A percentile compares a stretch with the other conserved stretches of the same genome.
Conservation (phyloP, 441 rosid species). For the Gossypium laxum region DNA sequence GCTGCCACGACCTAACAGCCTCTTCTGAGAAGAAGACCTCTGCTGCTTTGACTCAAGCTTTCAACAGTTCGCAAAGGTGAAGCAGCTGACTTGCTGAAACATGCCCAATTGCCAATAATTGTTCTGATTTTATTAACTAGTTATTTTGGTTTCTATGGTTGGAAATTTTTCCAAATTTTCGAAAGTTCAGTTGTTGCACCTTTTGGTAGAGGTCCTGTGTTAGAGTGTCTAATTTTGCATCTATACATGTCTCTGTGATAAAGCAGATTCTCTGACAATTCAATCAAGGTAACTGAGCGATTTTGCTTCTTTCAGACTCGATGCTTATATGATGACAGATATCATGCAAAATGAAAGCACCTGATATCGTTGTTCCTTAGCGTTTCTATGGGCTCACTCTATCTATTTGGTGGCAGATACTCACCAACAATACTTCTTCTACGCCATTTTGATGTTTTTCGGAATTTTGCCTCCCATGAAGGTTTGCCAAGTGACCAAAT, state of each 20-base stretch:
- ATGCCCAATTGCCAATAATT: constrained; percentile 6
- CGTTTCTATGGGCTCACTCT: constrained; percentile 14
- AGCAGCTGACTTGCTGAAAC: constrained; percentile 19
- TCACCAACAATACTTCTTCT: constrained; percentile 78
- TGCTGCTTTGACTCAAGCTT: constrained; percentile 68
- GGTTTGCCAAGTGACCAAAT: constrained; percentile 65
- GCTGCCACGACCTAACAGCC: constrained; percentile 68
- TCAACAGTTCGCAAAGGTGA: constrained; percentile 78
- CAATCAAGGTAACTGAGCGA: background rate
- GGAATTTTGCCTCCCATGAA: constrained; percentile 54
- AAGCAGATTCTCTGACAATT: background rate
- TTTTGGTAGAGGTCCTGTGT: background rate
- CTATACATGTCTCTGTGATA: background rate
- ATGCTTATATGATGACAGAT: constrained; percentile 10
- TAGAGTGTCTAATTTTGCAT: background rate
- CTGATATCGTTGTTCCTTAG: constrained; percentile 9
- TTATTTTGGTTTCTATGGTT: background rate
- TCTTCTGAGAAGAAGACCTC: constrained; percentile 74
- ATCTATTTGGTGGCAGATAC: constrained; percentile 46
- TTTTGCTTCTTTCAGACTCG: background rate
- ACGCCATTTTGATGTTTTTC: constrained; percentile 77
- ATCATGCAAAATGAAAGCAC: background rate
- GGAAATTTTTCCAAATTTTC: background rate
- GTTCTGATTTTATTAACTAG: constrained; percentile 1
- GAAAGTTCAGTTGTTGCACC: background rate